phyloP scores from a whole-genome alignment of 2,329 filamentous ascomycete species.

The Trichoderma pleuroti region DNA sequence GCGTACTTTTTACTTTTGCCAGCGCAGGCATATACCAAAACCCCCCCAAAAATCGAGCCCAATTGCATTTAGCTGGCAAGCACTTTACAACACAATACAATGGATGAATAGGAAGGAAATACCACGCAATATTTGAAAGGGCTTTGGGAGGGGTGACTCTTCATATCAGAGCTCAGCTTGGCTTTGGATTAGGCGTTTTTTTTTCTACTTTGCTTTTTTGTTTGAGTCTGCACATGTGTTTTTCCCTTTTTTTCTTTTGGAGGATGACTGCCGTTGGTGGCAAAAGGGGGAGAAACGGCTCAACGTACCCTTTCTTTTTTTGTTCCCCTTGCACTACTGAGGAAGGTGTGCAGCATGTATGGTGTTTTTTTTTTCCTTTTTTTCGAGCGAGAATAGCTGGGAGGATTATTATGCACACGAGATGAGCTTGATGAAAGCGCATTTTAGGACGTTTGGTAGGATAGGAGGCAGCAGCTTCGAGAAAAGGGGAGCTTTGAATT shows the following conservation, averaged over 20 bases:
- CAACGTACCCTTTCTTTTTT: neutral
- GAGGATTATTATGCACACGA: neutral
- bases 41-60: neutral
- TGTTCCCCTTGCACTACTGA: neutral
- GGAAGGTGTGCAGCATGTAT: neutral
- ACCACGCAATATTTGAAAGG: neutral
- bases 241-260: neutral
- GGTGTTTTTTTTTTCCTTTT: neutral
- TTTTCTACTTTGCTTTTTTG: neutral
- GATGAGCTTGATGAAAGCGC: neutral
- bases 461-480: neutral
- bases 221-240: neutral
- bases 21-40: neutral
- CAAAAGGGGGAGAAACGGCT: neutral
- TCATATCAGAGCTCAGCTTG: constrained; percentile 9
- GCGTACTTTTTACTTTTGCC: neutral
- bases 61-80: neutral
- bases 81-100: neutral
- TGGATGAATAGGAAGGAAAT: constrained; percentile 5
- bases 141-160: neutral
- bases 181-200: constrained; percentile 18
- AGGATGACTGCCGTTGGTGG: neutral
- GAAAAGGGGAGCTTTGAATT: neutral
- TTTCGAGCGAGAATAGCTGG: neutral
- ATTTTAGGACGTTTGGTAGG: neutral